Conservation (phyloP, 306 rosid species). For the Rubus parviflorus region DNA sequence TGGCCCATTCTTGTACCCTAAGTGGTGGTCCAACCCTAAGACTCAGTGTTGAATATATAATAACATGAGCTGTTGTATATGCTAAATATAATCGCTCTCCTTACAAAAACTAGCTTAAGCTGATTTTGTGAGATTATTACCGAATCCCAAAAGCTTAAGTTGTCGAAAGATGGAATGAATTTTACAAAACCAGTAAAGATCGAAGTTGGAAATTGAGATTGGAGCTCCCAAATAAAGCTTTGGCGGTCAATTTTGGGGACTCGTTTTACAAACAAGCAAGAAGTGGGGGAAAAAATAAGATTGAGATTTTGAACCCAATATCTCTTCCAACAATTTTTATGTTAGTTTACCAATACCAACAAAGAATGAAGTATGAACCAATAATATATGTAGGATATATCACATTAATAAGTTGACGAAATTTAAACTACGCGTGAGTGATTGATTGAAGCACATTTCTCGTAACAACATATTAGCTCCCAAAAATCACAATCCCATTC, state of each 20-base stretch:
- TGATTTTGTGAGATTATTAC: neutral
- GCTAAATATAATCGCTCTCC: neutral
- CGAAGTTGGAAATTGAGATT: too few relatives aligned
- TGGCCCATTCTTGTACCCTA: conserved; percentile 13
- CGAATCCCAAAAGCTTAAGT: neutral
- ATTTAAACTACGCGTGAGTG: neutral
- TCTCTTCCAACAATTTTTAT: neutral
- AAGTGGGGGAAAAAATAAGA: neutral
- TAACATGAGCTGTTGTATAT: neutral
- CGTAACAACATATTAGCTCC: neutral
- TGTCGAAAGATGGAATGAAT: neutral
- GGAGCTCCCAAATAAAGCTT: neutral
- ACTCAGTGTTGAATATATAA: neutral
- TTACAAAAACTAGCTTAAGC: neutral
- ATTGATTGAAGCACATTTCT: neutral
- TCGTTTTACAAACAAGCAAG: too few relatives aligned
- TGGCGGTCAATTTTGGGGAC: neutral
- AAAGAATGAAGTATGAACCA: neutral
- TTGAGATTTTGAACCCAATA: neutral
- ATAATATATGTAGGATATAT: neutral
- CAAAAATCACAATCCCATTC: neutral
- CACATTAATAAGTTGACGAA: neutral
- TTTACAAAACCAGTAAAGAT: too few relatives aligned
- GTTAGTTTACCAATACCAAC: neutral
- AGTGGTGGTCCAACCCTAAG: neutral